phyloP scores from a whole-genome alignment of 768 basidiomycete species.

The Tylopilus rubrobrunneus region DNA sequence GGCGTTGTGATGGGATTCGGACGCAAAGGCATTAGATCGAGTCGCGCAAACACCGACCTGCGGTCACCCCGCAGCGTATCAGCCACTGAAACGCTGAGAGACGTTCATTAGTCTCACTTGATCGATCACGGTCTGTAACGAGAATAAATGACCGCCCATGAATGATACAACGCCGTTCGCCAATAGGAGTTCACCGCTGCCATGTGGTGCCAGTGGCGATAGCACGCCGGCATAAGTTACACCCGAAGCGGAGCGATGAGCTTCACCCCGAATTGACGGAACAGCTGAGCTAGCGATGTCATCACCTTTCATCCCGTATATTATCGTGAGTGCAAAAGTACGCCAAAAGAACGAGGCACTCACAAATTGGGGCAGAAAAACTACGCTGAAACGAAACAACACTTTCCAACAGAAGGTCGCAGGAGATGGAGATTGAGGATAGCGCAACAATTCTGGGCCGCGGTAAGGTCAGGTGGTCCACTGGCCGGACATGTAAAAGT shows the following conservation, averaged over 20 bases:
- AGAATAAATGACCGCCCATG: not conserved
- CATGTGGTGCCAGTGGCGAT: not conserved
- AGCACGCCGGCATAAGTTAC: not conserved
- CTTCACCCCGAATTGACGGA: no score
- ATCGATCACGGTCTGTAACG: not conserved
- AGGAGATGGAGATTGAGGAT: slow-evolving; percentile 53
- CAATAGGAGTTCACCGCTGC: not conserved
- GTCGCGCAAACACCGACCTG: not conserved
- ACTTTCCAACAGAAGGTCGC: slow-evolving; percentile 50
- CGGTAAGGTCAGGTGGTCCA: slow-evolving; percentile 17
- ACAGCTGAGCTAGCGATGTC: slow-evolving; percentile 10
- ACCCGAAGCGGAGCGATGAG: not conserved
- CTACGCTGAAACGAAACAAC: slow-evolving; percentile 43
- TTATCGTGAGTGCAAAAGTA: slow-evolving; percentile 17
- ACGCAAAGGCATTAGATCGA: not conserved
- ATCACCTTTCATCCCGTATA: slow-evolving; percentile 15
- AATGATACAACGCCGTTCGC: not conserved
- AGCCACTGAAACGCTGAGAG: not conserved
- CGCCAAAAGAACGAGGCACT: not conserved
- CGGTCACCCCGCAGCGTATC: not conserved
- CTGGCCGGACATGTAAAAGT: not conserved
- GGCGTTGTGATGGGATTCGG: not conserved
- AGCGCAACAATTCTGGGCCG: slow-evolving; percentile 47
- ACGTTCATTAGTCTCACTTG: not conserved
- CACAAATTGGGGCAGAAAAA: slow-evolving; percentile 27